phyloP scores from a whole-genome alignment of 2,329 filamentous ascomycete genomes.

The Didymella segeticola region DNA sequence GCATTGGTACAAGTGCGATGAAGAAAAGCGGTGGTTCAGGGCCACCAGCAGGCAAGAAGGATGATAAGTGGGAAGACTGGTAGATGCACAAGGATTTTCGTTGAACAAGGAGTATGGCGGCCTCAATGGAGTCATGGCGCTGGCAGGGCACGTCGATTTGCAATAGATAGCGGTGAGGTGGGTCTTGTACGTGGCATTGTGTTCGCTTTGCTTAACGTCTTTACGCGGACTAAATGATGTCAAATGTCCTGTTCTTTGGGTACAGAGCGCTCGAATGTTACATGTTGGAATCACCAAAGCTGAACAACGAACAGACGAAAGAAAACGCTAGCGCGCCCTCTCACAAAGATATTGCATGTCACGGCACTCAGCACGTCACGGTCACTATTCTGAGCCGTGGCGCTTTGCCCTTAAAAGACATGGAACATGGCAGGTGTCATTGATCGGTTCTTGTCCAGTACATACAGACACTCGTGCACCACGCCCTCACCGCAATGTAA shows the following conservation, averaged over 20 bases:
- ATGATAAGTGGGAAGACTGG: slow-evolving; percentile 66
- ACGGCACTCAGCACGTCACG: too few relatives aligned
- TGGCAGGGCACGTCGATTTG: not conserved
- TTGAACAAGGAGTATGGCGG: not conserved
- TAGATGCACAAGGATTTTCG: slow-evolving; percentile 26
- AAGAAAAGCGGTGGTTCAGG: slow-evolving; percentile 54
- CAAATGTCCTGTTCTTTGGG: not conserved
- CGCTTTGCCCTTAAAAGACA: too few relatives aligned
- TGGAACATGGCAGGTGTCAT: too few relatives aligned
- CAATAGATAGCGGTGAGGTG: not conserved
- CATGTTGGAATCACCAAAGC: too few relatives aligned
- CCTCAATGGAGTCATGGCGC: slow-evolving; percentile 6
- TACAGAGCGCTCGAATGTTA: too few relatives aligned
- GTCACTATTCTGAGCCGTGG: too few relatives aligned
- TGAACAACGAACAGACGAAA: too few relatives aligned
- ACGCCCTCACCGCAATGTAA: too few relatives aligned
- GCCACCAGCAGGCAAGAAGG: slow-evolving; percentile 52
- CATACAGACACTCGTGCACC: too few relatives aligned
- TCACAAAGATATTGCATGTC: too few relatives aligned
- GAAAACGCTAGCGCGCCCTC: too few relatives aligned
- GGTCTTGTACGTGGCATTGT: slow-evolving; percentile 19
- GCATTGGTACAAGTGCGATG: slow-evolving; percentile 70
- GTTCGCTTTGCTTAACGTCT: not conserved
- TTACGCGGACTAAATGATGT: not conserved
- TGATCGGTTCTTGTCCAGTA: too few relatives aligned